Evolutionary conservation across 2,329 filamentous ascomycete genomes (phyloP), one percentile per base, ranked within the genome.

Genomic region (Pseudogymnoascus sp.): DNA sequence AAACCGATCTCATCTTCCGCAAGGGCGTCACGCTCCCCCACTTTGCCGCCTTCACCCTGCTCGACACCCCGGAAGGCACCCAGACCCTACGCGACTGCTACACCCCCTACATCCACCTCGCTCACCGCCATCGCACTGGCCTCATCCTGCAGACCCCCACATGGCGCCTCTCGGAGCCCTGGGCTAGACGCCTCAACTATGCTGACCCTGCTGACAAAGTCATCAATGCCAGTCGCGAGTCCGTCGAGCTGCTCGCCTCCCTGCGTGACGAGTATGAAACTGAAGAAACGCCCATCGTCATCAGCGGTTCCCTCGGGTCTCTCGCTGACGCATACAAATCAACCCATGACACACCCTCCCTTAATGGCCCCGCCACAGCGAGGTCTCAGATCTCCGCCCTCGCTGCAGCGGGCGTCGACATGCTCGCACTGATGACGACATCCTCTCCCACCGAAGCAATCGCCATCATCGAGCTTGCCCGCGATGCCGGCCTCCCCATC

Each of bases 91-190:
- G 58, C 31, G 49, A 55, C 26, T 55, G 49, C 26, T 55, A 55
- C 14, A 55, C 49, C 26, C 49, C 49, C n/a, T 55, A 55, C 49
- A 55, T 55, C 29, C 26, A 33, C 49, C 49, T 55, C 7, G 49
- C 49, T n/a, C 49, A 19, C 29, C 49, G n/a, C n/a, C 49, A 55
- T n/a, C 49, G 49, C 26, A 65, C 63, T 2, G 64, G 64, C 7
- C 62, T 65, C 29, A 37, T 65, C 11, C 52, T 65, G 4, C 49
- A 64, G 29, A 65, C 64, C 11, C 64, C 62, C 49, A 65, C 64
- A 35, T 65, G 64, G 64, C 64, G 64, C 26, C 63, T 60, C 14
- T 62, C 64, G 8, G 29, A 37, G 14, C 60, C 64, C 60, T 65
- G 64, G 64, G 64, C 63, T 3, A 19, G 45, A 14, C 39, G 63